Conservation (phyloP, 1,284 basidiomycete species). For the Rhizoctonia solani region DNA sequence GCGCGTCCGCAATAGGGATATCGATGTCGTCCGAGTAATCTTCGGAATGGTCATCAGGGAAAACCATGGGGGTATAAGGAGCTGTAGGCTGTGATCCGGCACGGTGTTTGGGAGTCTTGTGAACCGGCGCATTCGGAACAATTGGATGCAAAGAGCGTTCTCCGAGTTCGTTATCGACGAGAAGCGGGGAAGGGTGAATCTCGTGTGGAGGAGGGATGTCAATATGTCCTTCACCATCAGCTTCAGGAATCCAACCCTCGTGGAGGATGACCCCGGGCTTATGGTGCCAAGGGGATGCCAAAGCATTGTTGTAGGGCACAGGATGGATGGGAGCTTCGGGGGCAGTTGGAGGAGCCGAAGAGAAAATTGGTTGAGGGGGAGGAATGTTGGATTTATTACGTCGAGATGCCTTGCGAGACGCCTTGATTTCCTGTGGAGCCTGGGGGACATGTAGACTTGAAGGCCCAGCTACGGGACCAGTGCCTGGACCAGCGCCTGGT, state of each 20-base stretch:
- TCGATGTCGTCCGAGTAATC: not conserved
- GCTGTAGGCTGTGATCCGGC: conserved; percentile 19
- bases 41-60: too few relatives aligned
- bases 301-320: conserved; percentile 13
- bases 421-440: conserved; percentile 2
- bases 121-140: conserved; percentile 10
- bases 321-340: conserved; percentile 12
- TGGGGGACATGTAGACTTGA: conserved; percentile 2
- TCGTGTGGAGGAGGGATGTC: conserved; percentile 11
- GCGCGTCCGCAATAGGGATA: not conserved
- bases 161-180: conserved; percentile 19
- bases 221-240: conserved; percentile 4
- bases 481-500: conserved; percentile 4
- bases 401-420: conserved; percentile 12
- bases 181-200: conserved; percentile 24
- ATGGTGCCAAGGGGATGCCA: conserved; percentile 11
- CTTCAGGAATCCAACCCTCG: conserved; percentile 22
- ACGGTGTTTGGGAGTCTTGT: conserved; percentile 29
- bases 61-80: not conserved
- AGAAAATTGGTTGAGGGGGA: conserved; percentile 25
- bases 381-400: conserved; percentile 26
- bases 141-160: conserved; percentile 14
- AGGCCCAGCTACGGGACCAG: conserved; percentile 4
- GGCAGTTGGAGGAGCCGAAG: not conserved
- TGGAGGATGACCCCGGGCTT: not conserved